A percentile compares a stretch with the other conserved stretches of the same genome.
Evolutionary conservation across 768 basidiomycete species (phyloP).

Genomic region (Termitomyces sp.): DNA sequence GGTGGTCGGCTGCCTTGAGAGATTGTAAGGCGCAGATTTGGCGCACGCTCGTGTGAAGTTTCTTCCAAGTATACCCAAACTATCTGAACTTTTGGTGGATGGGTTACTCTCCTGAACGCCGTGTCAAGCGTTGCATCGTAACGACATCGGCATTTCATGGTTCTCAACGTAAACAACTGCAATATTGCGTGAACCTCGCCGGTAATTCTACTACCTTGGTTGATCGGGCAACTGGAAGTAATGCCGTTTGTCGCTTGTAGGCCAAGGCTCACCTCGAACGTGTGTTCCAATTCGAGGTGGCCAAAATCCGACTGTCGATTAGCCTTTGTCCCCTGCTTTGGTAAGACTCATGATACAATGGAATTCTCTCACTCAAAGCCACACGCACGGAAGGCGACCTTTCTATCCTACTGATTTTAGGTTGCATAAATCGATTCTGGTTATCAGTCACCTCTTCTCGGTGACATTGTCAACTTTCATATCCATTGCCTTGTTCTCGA

Average conservation of each 20-base stretch:
- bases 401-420: neutral
- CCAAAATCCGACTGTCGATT: neutral
- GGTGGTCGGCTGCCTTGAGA: neutral
- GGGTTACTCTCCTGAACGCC: neutral
- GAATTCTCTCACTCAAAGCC: neutral
- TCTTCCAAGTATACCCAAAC: too few relatives aligned
- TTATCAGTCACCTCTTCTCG: constrained; percentile 7
- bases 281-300: neutral
- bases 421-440: neutral
- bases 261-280: neutral
- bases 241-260: neutral
- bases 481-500: neutral
- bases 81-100: neutral
- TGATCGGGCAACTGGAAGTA: neutral
- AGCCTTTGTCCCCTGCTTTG: neutral
- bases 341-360: neutral
- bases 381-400: neutral
- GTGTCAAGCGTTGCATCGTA: neutral
- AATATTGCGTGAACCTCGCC: too few relatives aligned
- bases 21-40: neutral
- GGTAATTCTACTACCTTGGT: too few relatives aligned
- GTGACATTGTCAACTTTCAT: neutral
- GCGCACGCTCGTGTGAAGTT: neutral
- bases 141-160: neutral
- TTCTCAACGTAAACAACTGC: neutral